phyloP scores from a whole-genome alignment of 768 basidiomycete species.

The Naganishia vishniacii region DNA sequence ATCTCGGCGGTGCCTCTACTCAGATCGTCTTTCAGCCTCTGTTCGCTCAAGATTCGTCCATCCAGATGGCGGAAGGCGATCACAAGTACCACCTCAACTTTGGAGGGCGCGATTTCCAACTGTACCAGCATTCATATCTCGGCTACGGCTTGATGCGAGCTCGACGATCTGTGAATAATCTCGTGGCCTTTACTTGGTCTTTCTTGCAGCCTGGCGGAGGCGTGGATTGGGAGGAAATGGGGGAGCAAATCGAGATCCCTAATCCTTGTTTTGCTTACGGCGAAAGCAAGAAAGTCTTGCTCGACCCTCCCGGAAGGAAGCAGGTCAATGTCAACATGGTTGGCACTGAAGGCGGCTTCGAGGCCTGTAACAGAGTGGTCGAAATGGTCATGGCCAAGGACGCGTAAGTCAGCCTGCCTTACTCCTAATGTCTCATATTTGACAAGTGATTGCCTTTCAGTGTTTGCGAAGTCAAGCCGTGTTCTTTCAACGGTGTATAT shows the following conservation, averaged over 20 bases:
- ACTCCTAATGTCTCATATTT: not conserved
- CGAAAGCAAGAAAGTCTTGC: constrained; percentile 60
- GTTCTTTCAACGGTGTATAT: constrained; percentile 95
- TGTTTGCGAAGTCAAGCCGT: constrained; percentile 83
- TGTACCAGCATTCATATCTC: constrained; percentile 97
- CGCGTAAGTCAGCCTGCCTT: constrained; percentile 57
- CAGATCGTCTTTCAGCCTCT: constrained; percentile 94
- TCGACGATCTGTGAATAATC: constrained; percentile 71
- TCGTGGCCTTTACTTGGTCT: constrained; percentile 80
- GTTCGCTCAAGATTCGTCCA: constrained; percentile 53
- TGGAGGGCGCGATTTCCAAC: constrained; percentile 62
- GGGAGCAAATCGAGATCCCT: constrained; percentile 51
- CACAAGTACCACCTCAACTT: constrained; percentile 83
- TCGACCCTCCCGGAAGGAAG: constrained; percentile 54
- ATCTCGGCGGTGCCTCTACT: constrained; percentile 92
- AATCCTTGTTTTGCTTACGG: constrained; percentile 79
- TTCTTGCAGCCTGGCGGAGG: constrained; percentile 43
- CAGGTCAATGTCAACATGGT: constrained; percentile 71
- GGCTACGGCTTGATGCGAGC: constrained; percentile 94
- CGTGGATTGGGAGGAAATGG: constrained; percentile 48
- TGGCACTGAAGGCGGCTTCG: constrained; percentile 76
- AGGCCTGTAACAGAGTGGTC: constrained; percentile 74
- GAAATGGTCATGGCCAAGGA: constrained; percentile 92
- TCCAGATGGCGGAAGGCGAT: constrained; percentile 66
- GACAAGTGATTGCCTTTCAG: constrained; percentile 43